Percentiles rank a stretch among this genome's conserved stretches.
These are phyloP conservation scores for Plasmodiophora brassicae DNA, from an alignment of 208 protist genomes.

Conservation along the genomic window DNA sequence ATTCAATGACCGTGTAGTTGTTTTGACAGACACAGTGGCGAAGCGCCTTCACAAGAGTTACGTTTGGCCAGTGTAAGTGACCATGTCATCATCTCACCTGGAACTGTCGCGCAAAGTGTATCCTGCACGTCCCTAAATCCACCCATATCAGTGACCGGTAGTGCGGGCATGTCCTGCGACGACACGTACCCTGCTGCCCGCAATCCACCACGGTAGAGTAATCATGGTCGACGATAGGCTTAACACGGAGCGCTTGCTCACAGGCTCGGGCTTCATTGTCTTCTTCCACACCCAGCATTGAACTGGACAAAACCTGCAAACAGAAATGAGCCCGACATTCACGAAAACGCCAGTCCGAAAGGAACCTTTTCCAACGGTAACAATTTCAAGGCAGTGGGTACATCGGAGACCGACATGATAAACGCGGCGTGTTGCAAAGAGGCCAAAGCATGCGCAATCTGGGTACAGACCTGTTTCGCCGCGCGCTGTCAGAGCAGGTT, in stretches of 20 bases:
- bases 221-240: too few species aligned
- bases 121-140: background rate
- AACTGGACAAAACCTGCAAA: background rate
- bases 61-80: background rate
- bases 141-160: too few species aligned
- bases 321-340: background rate
- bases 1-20: background rate
- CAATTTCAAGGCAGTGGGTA: background rate
- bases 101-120: conserved; percentile 11
- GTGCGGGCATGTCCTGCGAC: background rate
- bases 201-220: too few species aligned
- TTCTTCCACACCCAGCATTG: background rate
- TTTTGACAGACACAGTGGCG: background rate
- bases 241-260: background rate
- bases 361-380: background rate
- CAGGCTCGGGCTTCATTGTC: background rate
- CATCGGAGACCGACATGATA: background rate
- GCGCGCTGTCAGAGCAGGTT: too few species aligned
- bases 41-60: background rate
- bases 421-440: conserved; percentile 14
- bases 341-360: background rate
- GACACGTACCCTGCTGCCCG: too few species aligned
- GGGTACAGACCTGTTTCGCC: background rate
- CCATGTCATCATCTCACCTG: background rate
- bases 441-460: background rate